Percentiles rank a stretch among this genome's conserved stretches.
Conservation (phyloP, 2,329 filamentous ascomycete genomes). For the Botrytis pseudocinerea region DNA sequence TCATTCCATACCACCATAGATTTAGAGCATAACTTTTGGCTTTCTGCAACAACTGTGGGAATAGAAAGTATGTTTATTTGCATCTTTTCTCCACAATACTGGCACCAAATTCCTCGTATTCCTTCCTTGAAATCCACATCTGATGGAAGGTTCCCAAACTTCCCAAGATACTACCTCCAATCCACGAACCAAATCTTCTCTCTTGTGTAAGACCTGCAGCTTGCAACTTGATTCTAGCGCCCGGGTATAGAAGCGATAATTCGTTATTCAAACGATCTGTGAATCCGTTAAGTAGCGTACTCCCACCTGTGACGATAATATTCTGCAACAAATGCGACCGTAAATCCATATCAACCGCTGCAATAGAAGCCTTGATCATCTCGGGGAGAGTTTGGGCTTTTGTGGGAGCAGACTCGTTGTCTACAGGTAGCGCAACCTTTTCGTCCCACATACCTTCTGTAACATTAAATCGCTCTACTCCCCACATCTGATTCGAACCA, state of each 20-base stretch:
- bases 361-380: conserved; percentile 75
- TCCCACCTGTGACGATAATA: conserved; percentile 89
- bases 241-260: conserved; percentile 77
- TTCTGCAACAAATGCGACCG: conserved; percentile 81
- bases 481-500: conserved; percentile 94
- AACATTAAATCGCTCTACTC: conserved; percentile 80
- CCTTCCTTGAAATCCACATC: conserved; percentile 98
- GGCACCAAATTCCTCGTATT: conserved; percentile 93
- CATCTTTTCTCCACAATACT: conserved; percentile 94
- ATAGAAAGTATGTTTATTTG: conserved; percentile 58
- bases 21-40: conserved; percentile 24
- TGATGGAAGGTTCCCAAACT: conserved; percentile 98
- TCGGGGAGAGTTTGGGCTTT: conserved; percentile 80
- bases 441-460: conserved; percentile 92
- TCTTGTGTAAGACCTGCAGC: conserved; percentile 85
- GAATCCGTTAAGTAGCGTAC: conserved; percentile 85
- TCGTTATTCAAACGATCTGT: conserved; percentile 88
- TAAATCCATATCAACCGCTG: conserved; percentile 84
- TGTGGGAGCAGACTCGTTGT: conserved; percentile 50
- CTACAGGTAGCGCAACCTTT: conserved; percentile 62
- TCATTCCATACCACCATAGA: not conserved
- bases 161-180: conserved; percentile 92
- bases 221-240: conserved; percentile 82
- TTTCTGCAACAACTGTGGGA: conserved; percentile 5
- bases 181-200: conserved; percentile 90